These are phyloP conservation scores for Cryptococcus sp. DNA, from an alignment of 1,284 basidiomycete genomes.

Conservation along the genomic window DNA sequence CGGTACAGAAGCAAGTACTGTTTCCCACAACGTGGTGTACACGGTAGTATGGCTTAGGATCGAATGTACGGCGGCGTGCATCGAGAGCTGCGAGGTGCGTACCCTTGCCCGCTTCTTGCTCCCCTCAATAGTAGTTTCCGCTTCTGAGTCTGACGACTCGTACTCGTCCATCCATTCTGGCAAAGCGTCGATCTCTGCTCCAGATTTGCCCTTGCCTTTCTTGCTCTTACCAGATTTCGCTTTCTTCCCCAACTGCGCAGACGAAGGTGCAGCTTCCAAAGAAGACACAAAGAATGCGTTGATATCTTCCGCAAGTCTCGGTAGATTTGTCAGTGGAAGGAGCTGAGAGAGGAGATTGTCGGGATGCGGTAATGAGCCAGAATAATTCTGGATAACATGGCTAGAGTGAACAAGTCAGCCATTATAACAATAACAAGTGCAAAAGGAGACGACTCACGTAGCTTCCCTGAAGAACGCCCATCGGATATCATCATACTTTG, in stretches of 20 bases:
- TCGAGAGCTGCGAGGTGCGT: slow-evolving; percentile 42
- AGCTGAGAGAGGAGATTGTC: slow-evolving; percentile 74
- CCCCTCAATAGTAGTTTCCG: slow-evolving; percentile 55
- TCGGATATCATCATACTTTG: slow-evolving; percentile 69
- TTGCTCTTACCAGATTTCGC: slow-evolving; percentile 9
- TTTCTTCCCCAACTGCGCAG: slow-evolving; percentile 49
- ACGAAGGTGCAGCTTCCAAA: slow-evolving; percentile 58
- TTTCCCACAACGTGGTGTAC: slow-evolving; percentile 45
- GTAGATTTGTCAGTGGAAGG: slow-evolving; percentile 77
- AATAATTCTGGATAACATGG: slow-evolving; percentile 5
- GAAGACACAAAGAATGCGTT: slow-evolving; percentile 84
- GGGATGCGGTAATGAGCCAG: slow-evolving; percentile 35
- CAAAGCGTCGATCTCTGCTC: slow-evolving; percentile 34
- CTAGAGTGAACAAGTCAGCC: slow-evolving; percentile 1
- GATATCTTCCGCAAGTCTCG: slow-evolving; percentile 70
- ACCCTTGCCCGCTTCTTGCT: slow-evolving; percentile 26
- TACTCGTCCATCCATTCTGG: slow-evolving; percentile 54
- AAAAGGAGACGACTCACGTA: slow-evolving; percentile 56
- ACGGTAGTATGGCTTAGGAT: slow-evolving; percentile 31
- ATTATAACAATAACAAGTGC: neutral
- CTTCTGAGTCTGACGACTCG: slow-evolving; percentile 42
- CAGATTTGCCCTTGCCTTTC: slow-evolving; percentile 17
- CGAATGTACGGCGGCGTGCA: slow-evolving; percentile 40
- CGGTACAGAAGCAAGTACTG: slow-evolving; percentile 23
- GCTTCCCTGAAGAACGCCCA: slow-evolving; percentile 91